phyloP scores from a whole-genome alignment of 192 early-diverging fungal species.

The Chytriomyces hyalinus region DNA sequence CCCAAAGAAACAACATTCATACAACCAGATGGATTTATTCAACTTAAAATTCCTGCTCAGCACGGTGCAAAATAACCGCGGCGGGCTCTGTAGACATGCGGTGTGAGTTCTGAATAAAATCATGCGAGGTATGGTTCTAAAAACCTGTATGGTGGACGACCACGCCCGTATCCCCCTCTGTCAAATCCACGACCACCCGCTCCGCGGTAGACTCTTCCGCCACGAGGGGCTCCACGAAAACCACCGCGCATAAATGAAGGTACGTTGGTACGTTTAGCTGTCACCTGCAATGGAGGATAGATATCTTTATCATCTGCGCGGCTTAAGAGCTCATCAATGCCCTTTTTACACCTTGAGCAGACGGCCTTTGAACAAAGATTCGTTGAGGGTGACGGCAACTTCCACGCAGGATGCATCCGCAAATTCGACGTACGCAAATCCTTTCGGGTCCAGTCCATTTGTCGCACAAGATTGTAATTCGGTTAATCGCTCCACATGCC shows the following conservation, averaged over 20 bases:
- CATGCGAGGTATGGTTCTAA: not conserved
- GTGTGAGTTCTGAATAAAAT: not conserved
- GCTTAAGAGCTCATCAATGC: not conserved
- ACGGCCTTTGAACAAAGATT: conserved; percentile 87
- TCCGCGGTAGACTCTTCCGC: conserved; percentile 52
- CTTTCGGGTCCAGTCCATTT: conserved; percentile 80
- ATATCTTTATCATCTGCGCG: no score
- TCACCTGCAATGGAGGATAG: conserved; percentile 57
- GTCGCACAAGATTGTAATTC: conserved; percentile 95
- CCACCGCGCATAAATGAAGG: conserved; percentile 80
- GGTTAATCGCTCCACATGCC: conserved; percentile 92
- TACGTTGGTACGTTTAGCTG: conserved; percentile 92
- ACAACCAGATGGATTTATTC: not conserved
- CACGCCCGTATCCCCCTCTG: conserved; percentile 20
- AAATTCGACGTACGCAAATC: conserved; percentile 96
- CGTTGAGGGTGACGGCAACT: conserved; percentile 85
- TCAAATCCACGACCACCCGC: conserved; percentile 34
- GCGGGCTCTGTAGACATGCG: conserved; percentile 35
- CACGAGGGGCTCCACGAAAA: conserved; percentile 74
- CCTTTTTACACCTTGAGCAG: conserved; percentile 67
- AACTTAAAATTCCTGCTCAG: conserved; percentile 13
- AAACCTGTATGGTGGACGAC: conserved; percentile 35
- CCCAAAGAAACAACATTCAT: no score
- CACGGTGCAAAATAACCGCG: conserved; percentile 49
- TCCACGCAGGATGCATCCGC: conserved; percentile 77